Conservation (phyloP, 78 protist species). For the Capsaspora owczarzaki region DNA sequence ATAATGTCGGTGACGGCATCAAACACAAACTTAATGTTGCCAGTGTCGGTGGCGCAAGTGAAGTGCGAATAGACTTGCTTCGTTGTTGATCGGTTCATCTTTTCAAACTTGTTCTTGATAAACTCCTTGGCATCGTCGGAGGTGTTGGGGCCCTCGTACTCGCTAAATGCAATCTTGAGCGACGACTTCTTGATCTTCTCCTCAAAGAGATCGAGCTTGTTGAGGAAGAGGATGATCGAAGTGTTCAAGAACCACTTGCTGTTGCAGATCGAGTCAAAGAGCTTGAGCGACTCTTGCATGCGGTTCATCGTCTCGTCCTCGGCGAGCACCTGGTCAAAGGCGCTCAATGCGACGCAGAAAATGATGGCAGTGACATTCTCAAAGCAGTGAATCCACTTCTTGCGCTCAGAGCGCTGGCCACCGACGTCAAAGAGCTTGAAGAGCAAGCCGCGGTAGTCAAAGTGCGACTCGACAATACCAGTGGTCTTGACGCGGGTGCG, state of each 20-base stretch:
- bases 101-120: constrained; percentile 40
- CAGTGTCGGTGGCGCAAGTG: constrained; percentile 86
- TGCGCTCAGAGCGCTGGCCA: constrained; percentile 88
- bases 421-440: constrained; percentile 86
- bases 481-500: constrained; percentile 84
- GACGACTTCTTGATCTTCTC: constrained; percentile 58
- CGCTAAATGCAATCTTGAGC: constrained; percentile 61
- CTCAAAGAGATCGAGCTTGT: constrained; percentile 80
- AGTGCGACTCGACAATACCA: constrained; percentile 80
- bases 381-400: constrained; percentile 95
- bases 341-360: constrained; percentile 76
- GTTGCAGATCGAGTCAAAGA: constrained; percentile 86
- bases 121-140: constrained; percentile 38
- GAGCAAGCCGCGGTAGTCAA: constrained; percentile 29
- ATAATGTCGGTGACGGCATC: constrained; percentile 67
- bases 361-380: constrained; percentile 88
- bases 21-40: constrained; percentile 69
- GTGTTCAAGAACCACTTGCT: constrained; percentile 79
- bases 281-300: constrained; percentile 79
- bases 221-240: constrained; percentile 83
- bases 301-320: constrained; percentile 82
- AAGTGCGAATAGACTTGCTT: constrained; percentile 71
- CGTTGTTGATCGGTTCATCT: constrained; percentile 22
- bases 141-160: constrained; percentile 46
- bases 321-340: constrained; percentile 67